phyloP scores from a whole-genome alignment of 2,329 filamentous ascomycete genomes.

The Fusarium poae region DNA sequence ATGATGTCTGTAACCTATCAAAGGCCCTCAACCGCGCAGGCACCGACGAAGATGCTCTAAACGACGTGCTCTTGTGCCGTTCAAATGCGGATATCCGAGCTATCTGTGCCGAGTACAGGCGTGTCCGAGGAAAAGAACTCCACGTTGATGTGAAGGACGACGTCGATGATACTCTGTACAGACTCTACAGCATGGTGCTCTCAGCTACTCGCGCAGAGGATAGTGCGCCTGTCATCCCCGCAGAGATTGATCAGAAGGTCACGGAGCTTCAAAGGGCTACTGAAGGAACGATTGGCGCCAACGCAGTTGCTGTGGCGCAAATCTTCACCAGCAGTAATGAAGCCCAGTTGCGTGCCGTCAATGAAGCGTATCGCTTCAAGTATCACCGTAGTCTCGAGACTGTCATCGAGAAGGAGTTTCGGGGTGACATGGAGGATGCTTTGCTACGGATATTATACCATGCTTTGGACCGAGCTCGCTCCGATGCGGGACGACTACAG shows the following conservation, averaged over 20 bases:
- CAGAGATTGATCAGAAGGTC: conserved; percentile 53
- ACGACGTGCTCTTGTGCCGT: conserved; percentile 53
- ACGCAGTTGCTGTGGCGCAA: conserved; percentile 51
- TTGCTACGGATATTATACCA: conserved; percentile 50
- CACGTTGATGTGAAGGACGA: conserved; percentile 51
- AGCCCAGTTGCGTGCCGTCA: conserved; percentile 50
- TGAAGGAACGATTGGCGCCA: conserved; percentile 50
- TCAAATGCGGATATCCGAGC: conserved; percentile 55
- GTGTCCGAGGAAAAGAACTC: conserved; percentile 49
- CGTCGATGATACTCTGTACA: conserved; percentile 50
- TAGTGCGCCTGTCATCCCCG: conserved; percentile 39
- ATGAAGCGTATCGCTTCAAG: conserved; percentile 50
- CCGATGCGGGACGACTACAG: conserved; percentile 47
- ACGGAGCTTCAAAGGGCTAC: conserved; percentile 52
- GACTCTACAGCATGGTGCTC: conserved; percentile 54
- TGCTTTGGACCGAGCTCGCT: conserved; percentile 41
- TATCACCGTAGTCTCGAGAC: conserved; percentile 52
- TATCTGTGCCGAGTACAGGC: conserved; percentile 51
- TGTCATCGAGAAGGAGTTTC: conserved; percentile 54
- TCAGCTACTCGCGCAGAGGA: conserved; percentile 49
- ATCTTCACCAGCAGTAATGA: conserved; percentile 52
- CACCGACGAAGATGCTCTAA: conserved; percentile 53
- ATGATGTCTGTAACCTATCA: conserved; percentile 50
- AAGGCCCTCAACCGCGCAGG: conserved; percentile 51
- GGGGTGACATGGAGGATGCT: conserved; percentile 53